phyloP scores from a whole-genome alignment of 2,329 filamentous ascomycete genomes.

The Corniculantispora saksenae region DNA sequence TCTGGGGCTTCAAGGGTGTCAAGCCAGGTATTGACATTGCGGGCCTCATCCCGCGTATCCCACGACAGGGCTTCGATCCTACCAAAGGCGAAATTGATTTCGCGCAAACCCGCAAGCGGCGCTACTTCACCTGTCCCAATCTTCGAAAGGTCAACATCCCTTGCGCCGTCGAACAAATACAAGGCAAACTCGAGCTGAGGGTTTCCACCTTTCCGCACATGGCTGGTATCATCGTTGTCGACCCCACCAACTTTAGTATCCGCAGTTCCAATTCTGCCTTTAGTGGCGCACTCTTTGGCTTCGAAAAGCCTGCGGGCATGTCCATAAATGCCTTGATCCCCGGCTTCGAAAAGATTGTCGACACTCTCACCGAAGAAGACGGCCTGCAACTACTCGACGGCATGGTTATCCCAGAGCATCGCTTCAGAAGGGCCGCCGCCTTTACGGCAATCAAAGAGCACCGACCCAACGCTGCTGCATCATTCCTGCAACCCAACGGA shows the following conservation, averaged over 20 bases:
- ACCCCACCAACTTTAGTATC: slow-evolving; percentile 75
- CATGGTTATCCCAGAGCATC: slow-evolving; percentile 96
- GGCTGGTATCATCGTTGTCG: slow-evolving; percentile 91
- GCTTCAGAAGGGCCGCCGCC: slow-evolving; percentile 85
- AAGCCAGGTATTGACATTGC: slow-evolving; percentile 72
- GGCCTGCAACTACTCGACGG: slow-evolving; percentile 82
- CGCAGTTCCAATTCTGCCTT: slow-evolving; percentile 95
- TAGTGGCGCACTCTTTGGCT: slow-evolving; percentile 86
- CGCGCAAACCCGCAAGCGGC: slow-evolving; percentile 68
- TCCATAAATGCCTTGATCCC: slow-evolving; percentile 80
- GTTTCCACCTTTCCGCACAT: slow-evolving; percentile 97
- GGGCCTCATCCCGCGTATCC: slow-evolving; percentile 78
- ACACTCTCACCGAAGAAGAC: slow-evolving; percentile 83
- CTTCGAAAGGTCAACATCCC: slow-evolving; percentile 79
- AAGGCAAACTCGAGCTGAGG: slow-evolving; percentile 69
- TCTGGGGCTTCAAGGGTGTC: slow-evolving; percentile 77
- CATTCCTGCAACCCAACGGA: slow-evolving; percentile 82
- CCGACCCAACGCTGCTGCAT: slow-evolving; percentile 72
- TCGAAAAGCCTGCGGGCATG: slow-evolving; percentile 79
- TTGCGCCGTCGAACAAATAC: slow-evolving; percentile 74
- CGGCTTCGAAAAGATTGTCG: slow-evolving; percentile 80
- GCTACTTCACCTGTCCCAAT: slow-evolving; percentile 84
- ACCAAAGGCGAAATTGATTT: slow-evolving; percentile 76
- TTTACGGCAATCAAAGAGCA: slow-evolving; percentile 82
- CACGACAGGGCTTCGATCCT: slow-evolving; percentile 70